A percentile compares a stretch with the other conserved stretches of the same genome.
Evolutionary conservation across 306 rosid genomes (phyloP).

Genomic region (Phaseolus lunatus): DNA sequence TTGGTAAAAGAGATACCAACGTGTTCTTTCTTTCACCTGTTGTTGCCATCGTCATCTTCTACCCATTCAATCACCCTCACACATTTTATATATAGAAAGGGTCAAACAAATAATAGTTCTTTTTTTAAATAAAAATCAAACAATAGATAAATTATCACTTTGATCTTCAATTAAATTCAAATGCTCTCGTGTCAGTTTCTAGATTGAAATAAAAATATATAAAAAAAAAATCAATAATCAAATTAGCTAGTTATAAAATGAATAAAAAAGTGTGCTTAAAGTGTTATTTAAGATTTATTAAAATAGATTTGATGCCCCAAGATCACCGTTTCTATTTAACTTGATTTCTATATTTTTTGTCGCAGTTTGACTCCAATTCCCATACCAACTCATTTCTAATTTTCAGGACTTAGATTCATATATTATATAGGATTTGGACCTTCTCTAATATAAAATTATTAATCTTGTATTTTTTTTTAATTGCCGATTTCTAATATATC

Average conservation of each 20-base stretch:
- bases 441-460: background rate
- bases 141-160: too few relatives aligned
- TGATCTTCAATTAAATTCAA: too few relatives aligned
- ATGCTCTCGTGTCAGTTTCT: too few relatives aligned
- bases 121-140: too few relatives aligned
- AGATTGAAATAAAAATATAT: too few relatives aligned
- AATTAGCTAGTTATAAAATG: too few relatives aligned
- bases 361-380: background rate
- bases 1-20: conserved; percentile 31
- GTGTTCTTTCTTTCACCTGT: too few relatives aligned
- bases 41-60: too few relatives aligned
- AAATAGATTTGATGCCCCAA: background rate
- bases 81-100: too few relatives aligned
- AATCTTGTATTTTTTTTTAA: background rate
- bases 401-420: background rate
- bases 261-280: too few relatives aligned
- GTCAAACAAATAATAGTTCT: too few relatives aligned
- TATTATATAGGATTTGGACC: background rate
- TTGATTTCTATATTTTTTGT: background rate
- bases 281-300: background rate
- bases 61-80: background rate
- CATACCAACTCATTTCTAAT: background rate
- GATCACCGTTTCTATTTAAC: conserved; percentile 16
- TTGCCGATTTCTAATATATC: background rate
- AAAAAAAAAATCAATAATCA: too few relatives aligned